These are phyloP conservation scores for Hypsizygus marmoreus DNA, from an alignment of 768 basidiomycete genomes.

Conservation along the genomic window DNA sequence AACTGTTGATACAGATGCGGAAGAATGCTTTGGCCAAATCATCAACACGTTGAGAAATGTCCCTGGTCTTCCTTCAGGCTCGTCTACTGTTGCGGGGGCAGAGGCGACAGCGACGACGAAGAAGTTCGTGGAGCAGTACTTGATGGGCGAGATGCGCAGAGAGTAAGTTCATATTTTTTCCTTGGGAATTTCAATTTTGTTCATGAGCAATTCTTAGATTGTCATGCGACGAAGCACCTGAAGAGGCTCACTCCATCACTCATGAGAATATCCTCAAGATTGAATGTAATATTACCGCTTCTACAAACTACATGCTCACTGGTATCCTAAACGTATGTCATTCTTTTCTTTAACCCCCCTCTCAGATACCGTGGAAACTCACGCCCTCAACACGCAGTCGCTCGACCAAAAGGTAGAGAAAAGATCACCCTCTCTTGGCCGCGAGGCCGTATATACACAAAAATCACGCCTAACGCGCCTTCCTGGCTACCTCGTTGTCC, in stretches of 20 bases:
- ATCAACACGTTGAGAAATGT: conserved; percentile 73
- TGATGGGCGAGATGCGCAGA: conserved; percentile 77
- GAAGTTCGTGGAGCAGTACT: conserved; percentile 77
- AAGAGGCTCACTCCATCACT: conserved; percentile 66
- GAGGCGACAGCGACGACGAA: conserved; percentile 34
- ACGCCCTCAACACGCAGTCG: conserved; percentile 56
- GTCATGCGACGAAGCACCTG: conserved; percentile 78
- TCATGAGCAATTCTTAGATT: too few relatives aligned
- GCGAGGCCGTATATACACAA: conserved; percentile 81
- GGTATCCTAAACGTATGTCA: conserved; percentile 76
- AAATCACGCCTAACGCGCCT: conserved; percentile 81
- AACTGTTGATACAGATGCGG: conserved; percentile 64
- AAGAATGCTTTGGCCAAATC: conserved; percentile 85
- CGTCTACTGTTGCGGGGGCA: conserved; percentile 17
- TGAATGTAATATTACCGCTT: conserved; percentile 86
- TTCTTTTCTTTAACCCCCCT: background rate
- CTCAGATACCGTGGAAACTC: background rate
- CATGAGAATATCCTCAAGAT: conserved; percentile 83
- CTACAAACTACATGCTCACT: conserved; percentile 85
- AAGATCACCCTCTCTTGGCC: conserved; percentile 73
- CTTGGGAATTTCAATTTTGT: too few relatives aligned
- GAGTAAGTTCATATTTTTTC: conserved; percentile 41
- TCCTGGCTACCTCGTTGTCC: conserved; percentile 83
- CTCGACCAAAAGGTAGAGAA: conserved; percentile 89
- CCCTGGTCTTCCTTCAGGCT: conserved; percentile 40